Base-by-base conservation (phyloP, 148 eudicot species). In the Rhododendron ferrugineum region DNA sequence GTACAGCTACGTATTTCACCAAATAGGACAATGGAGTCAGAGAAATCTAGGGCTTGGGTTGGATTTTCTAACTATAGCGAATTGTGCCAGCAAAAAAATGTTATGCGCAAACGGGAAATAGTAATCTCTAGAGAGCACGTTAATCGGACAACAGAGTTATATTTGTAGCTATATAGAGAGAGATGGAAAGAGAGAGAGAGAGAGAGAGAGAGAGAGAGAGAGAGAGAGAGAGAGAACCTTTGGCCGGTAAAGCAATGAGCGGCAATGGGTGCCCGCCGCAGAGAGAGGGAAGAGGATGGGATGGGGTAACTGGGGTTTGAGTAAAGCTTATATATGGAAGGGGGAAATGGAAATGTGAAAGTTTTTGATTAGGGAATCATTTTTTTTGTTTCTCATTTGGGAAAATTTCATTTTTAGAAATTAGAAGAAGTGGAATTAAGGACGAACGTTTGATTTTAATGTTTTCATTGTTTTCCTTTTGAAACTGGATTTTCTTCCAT, bases 211-310 rank as follows among this genome's bases (percentile, higher is more conserved):
- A 68, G 36, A 72, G 76, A 72, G 42, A 72, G 76, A 72, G 42
- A 72, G 76, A 72, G 18, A 73, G 78, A 73, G 52, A 77, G 50
- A 76, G 79, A 76, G 32, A 77, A 44, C 52, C 80, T 77, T 10
- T 77, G 80, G 80, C 80, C 30, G 50, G 80, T 2, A 23, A 77
- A 77, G 80, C 80, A 10, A 77, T 11, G 49, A 77, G 80, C 52
- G 80, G 78, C 37, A 42, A 22, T 76, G 1, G 26, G 79, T 22
- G 79, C 79, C 44, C 23, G 47, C 79, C 47, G 49, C 32, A 10
- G 16, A 23, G 52, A 40, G 44, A 37, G 49, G 80, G 50, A 23
- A 20, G 28, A 34, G 46, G 4, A 74, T 16, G 26, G n/a, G 5
- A 20, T 15, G 23, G 47, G n/a, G n/a, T n/a, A n/a, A n/a, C n/a